These are phyloP conservation scores for Filosporella fistucella DNA, from an alignment of 495 filamentous ascomycete genomes.

Conservation along the genomic window DNA sequence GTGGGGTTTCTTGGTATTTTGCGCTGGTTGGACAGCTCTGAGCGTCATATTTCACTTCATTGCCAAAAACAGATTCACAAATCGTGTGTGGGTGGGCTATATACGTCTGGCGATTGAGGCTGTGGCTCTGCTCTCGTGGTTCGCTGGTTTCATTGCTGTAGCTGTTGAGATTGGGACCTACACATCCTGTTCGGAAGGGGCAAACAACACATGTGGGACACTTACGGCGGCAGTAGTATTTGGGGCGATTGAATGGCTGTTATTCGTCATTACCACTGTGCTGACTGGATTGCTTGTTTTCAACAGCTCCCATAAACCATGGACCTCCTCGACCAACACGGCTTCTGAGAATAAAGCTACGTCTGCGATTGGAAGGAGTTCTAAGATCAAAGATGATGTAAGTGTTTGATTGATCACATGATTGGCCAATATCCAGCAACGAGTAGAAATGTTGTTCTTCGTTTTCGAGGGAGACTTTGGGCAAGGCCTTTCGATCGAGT, in stretches of 20 bases:
- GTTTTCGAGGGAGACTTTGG: too few relatives aligned
- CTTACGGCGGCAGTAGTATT: constrained; percentile 26
- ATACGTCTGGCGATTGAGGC: constrained; percentile 22
- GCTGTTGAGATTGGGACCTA: constrained; percentile 21
- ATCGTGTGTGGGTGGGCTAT: constrained; percentile 23
- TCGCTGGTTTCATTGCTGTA: constrained; percentile 29
- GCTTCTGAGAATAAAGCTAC: too few relatives aligned
- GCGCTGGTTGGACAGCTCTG: constrained; percentile 26
- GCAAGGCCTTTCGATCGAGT: too few relatives aligned
- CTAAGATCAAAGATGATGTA: constrained; percentile 5
- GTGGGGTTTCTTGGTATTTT: constrained; percentile 30
- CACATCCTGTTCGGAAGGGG: constrained; percentile 4
- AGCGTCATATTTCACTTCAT: constrained; percentile 23
- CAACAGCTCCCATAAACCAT: constrained; percentile 8
- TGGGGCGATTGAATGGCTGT: constrained; percentile 26
- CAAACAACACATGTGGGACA: constrained; percentile 18
- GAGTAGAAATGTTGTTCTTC: too few relatives aligned
- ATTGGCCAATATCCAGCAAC: too few relatives aligned
- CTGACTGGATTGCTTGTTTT: constrained; percentile 23
- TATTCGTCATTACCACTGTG: constrained; percentile 26
- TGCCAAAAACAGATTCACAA: constrained; percentile 19
- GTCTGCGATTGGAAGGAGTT: neutral
- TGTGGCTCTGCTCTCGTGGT: constrained; percentile 27
- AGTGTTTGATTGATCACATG: constrained; percentile 13
- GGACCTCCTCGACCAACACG: neutral